phyloP scores from a whole-genome alignment of 169 alveolate species.

The Cryptosporidium ubiquitum region DNA sequence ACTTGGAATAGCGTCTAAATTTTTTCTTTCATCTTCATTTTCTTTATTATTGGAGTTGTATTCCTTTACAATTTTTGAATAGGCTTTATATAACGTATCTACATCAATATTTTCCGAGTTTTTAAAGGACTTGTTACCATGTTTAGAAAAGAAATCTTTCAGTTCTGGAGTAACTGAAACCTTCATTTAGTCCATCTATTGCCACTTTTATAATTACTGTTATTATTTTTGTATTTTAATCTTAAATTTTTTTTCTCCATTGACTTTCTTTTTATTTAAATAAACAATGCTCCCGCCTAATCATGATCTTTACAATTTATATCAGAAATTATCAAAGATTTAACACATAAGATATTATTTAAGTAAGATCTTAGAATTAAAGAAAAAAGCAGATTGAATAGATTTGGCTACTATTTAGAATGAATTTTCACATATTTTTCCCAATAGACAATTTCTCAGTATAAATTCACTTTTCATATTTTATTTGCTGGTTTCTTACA shows the following conservation, averaged over 20 bases:
- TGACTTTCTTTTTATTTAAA: neutral
- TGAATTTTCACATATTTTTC: too few species aligned
- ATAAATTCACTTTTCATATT: neutral
- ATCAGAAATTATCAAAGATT: neutral
- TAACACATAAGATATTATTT: neutral
- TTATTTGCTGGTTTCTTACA: too few species aligned
- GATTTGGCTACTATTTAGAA: neutral
- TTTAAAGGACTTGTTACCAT: slow-evolving; percentile 7
- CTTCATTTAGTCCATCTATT: slow-evolving; percentile 27
- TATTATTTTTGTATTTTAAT: neutral
- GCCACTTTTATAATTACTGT: neutral
- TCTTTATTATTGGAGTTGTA: slow-evolving; percentile 1
- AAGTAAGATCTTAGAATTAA: neutral
- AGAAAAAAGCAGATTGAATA: neutral
- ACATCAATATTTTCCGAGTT: slow-evolving; percentile 52
- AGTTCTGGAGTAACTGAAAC: slow-evolving; percentile 58
- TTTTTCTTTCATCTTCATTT: neutral
- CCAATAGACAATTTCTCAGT: too few species aligned
- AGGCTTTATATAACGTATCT: slow-evolving; percentile 42
- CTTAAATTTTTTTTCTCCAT: neutral
- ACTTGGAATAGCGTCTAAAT: slow-evolving; percentile 17
- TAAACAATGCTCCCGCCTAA: neutral
- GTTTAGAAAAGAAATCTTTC: slow-evolving; percentile 24
- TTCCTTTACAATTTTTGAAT: slow-evolving; percentile 13
- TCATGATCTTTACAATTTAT: neutral